Evolutionary conservation across 1,284 basidiomycete genomes (phyloP).

Genomic region (Pyrrhoderma lamaoense): DNA sequence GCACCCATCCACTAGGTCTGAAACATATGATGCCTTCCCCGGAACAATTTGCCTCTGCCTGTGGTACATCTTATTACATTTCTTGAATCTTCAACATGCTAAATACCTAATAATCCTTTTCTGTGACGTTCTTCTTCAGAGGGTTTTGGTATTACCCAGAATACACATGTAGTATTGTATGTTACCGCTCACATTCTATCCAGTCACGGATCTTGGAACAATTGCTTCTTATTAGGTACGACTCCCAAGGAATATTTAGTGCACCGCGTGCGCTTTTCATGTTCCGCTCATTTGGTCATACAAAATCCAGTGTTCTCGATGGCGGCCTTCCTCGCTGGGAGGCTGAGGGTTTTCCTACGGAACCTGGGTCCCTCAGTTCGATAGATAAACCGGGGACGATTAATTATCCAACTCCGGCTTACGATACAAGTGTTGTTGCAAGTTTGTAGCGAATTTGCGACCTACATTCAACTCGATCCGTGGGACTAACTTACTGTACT

Average conservation of each 20-base stretch:
- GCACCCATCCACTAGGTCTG: constrained; percentile 62
- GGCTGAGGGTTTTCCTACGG: constrained; percentile 60
- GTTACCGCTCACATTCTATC: constrained; percentile 20
- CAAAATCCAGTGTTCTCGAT: constrained; percentile 78
- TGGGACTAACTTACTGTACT: not conserved
- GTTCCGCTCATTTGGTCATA: constrained; percentile 85
- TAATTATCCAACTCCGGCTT: constrained; percentile 47
- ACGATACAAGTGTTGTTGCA: constrained; percentile 47
- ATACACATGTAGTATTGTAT: constrained; percentile 79
- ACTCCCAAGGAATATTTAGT: constrained; percentile 82
- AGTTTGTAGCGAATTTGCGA: constrained; percentile 55
- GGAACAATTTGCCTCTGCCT: constrained; percentile 71
- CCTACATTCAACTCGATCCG: not conserved
- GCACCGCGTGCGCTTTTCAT: constrained; percentile 88
- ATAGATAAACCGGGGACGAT: constrained; percentile 23
- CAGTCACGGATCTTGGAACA: constrained; percentile 1
- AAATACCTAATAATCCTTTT: not conserved
- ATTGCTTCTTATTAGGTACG: constrained; percentile 52
- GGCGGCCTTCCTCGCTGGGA: constrained; percentile 87
- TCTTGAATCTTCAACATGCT: not conserved
- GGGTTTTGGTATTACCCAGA: constrained; percentile 53
- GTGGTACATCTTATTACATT: constrained; percentile 41
- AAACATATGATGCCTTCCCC: constrained; percentile 90
- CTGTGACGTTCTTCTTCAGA: not conserved
- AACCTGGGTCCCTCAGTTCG: constrained; percentile 33